A percentile compares a stretch with the other conserved stretches of the same genome.
These are phyloP conservation scores for Cadophora malorum DNA, from an alignment of 2,329 filamentous ascomycete species.

Conservation along the genomic window DNA sequence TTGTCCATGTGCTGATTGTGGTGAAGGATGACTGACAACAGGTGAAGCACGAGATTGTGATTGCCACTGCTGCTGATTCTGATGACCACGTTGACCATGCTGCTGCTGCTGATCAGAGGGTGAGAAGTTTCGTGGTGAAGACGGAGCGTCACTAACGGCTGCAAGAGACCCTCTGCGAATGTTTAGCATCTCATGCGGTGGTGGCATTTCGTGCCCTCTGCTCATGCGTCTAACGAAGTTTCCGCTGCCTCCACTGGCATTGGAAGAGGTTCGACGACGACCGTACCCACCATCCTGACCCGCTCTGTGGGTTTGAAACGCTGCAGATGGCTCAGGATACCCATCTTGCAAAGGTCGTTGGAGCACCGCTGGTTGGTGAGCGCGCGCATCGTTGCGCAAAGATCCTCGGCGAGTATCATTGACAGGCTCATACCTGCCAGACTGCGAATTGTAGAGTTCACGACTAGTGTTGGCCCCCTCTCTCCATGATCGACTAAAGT, in stretches of 20 bases:
- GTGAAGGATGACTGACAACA: slow-evolving; percentile 45
- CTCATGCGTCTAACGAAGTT: slow-evolving; percentile 58
- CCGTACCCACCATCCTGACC: slow-evolving; percentile 71
- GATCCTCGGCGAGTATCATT: slow-evolving; percentile 74
- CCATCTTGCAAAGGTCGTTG: slow-evolving; percentile 74
- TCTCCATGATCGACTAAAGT: slow-evolving; percentile 87
- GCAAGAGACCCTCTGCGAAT: slow-evolving; percentile 57
- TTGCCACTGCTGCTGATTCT: slow-evolving; percentile 46
- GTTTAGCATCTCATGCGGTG: slow-evolving; percentile 48
- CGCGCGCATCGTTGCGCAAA: slow-evolving; percentile 68
- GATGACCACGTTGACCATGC: slow-evolving; percentile 38
- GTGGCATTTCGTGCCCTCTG: slow-evolving; percentile 43
- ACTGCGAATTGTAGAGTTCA: slow-evolving; percentile 94
- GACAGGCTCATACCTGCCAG: slow-evolving; percentile 90
- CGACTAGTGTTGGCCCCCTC: slow-evolving; percentile 71
- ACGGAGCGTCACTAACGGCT: slow-evolving; percentile 57
- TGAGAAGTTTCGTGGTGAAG: slow-evolving; percentile 53
- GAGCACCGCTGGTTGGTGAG: slow-evolving; percentile 77
- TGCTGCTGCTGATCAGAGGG: slow-evolving; percentile 41
- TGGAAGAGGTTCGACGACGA: slow-evolving; percentile 85
- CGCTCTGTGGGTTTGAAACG: slow-evolving; percentile 81
- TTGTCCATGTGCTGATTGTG: slow-evolving; percentile 41
- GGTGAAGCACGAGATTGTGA: slow-evolving; percentile 46
- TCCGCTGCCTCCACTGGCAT: slow-evolving; percentile 86
- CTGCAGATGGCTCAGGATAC: slow-evolving; percentile 82